phyloP scores from a whole-genome alignment of 2,329 filamentous ascomycete species.

The Alternaria ethzedia region DNA sequence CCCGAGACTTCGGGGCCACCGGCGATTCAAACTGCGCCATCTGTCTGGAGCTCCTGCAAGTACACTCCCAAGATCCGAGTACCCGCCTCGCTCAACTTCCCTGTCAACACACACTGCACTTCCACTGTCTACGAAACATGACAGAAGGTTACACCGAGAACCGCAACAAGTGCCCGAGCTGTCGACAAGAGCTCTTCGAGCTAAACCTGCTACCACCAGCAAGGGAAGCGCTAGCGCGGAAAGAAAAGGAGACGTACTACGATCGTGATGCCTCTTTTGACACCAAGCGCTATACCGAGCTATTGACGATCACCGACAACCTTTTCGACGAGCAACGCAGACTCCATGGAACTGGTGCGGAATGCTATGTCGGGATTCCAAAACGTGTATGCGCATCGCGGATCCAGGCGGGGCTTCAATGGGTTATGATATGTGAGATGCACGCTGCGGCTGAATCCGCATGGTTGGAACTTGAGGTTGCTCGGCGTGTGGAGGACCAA shows the following conservation, averaged over 20 bases:
- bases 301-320: neutral
- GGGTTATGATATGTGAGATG: neutral
- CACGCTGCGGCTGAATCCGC: neutral
- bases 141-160: neutral
- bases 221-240: neutral
- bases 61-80: neutral
- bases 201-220: neutral
- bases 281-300: neutral
- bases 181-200: neutral
- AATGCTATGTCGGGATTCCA: neutral
- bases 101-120: neutral
- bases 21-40: neutral
- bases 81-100: neutral
- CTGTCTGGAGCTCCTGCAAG: neutral
- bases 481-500: neutral
- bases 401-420: neutral
- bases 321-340: neutral
- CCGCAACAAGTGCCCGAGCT: neutral
- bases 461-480: neutral
- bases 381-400: neutral
- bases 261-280: neutral
- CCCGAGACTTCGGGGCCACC: neutral
- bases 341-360: neutral
- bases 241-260: neutral
- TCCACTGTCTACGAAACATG: neutral